Conservation (phyloP, 192 early-diverging fungal genomes). For the Backusella luteola region DNA sequence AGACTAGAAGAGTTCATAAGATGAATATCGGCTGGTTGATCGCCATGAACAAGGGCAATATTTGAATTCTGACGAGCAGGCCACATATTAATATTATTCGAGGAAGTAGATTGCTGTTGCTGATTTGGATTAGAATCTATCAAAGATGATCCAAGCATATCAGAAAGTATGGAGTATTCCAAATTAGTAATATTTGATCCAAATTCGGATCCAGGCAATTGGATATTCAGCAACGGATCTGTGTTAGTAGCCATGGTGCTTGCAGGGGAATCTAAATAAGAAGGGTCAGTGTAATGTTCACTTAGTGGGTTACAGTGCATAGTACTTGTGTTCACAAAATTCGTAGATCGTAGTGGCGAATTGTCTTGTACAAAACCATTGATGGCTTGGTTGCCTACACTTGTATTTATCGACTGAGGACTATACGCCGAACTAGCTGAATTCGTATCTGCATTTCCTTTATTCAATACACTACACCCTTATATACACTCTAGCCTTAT, state of each 20-base stretch:
- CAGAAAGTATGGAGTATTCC: constrained; percentile 87
- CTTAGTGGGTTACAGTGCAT: neutral
- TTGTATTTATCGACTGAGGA: neutral
- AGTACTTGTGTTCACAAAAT: constrained; percentile 8
- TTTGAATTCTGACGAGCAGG: neutral
- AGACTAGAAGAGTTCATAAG: neutral
- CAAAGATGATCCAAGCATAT: constrained; percentile 75
- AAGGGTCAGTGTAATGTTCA: neutral
- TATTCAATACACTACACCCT: neutral
- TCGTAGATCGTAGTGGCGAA: neutral
- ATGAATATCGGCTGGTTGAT: neutral
- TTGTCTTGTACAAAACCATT: neutral
- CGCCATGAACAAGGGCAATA: neutral
- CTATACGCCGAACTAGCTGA: neutral
- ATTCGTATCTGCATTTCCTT: neutral
- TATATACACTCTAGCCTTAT: neutral
- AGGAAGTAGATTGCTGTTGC: neutral
- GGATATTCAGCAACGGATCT: neutral
- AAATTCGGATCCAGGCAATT: constrained; percentile 60
- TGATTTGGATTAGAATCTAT: constrained; percentile 12
- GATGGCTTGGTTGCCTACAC: neutral
- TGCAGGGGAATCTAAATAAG: neutral
- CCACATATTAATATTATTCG: neutral
- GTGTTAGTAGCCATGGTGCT: neutral
- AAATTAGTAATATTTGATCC: constrained; percentile 86